Evolutionary conservation across 2,329 filamentous ascomycete genomes (phyloP).

Genomic region (Aspergillus puulaauensis): DNA sequence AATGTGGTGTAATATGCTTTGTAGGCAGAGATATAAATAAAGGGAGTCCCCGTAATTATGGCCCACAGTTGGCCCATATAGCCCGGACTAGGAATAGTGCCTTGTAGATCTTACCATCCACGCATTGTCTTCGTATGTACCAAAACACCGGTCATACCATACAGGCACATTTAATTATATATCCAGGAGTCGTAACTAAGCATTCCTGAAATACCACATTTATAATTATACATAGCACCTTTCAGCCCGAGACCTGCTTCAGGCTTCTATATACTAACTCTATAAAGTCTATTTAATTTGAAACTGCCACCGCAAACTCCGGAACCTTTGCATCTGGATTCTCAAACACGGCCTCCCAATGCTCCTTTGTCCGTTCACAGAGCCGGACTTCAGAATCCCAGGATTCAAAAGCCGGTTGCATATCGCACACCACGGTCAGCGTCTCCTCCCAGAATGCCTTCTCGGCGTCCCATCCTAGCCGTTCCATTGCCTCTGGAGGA

Average conservation of each 20-base stretch:
- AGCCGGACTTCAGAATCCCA: not conserved
- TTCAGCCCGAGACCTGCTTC: too few species aligned
- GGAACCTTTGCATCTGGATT: not conserved
- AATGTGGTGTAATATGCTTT: too few species aligned
- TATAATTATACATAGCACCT: too few species aligned
- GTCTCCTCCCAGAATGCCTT: not conserved
- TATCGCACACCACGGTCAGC: not conserved
- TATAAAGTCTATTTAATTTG: not conserved
- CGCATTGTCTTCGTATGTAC: not conserved
- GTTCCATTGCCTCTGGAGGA: not conserved
- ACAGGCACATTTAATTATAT: too few species aligned
- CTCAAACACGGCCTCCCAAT: not conserved
- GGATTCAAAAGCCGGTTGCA: not conserved
- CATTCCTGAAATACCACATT: too few species aligned
- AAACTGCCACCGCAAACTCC: not conserved
- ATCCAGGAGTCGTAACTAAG: too few species aligned
- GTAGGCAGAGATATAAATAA: too few species aligned
- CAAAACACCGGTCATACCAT: not conserved
- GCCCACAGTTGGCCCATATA: too few species aligned
- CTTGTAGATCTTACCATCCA: too few species aligned
- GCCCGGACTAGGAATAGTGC: accelerated
- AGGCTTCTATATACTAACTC: not conserved
- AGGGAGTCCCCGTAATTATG: too few species aligned
- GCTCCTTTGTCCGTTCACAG: not conserved
- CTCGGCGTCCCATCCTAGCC: not conserved